phyloP scores from a whole-genome alignment of 345 rosid genomes.

The Angophora floribunda region DNA sequence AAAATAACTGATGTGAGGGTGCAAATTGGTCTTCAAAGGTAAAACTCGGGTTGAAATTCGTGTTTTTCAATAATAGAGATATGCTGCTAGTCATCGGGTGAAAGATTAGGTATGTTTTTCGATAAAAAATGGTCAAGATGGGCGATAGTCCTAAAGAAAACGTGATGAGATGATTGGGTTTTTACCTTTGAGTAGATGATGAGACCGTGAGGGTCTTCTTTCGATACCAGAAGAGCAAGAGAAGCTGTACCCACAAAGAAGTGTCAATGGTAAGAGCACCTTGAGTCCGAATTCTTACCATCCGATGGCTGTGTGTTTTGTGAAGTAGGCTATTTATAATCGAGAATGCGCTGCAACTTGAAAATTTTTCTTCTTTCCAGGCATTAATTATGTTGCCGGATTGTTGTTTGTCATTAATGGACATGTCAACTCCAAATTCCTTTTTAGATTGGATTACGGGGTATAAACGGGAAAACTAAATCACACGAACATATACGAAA shows the following conservation, averaged over 20 bases:
- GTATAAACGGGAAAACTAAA: background rate
- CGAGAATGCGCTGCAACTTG: background rate
- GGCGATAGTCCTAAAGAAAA: background rate
- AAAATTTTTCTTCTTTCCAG: background rate
- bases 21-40: background rate
- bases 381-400: background rate
- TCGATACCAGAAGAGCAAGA: background rate
- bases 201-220: background rate
- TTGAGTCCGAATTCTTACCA: background rate
- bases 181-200: background rate
- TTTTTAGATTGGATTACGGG: background rate
- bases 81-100: fast-evolving
- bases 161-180: background rate
- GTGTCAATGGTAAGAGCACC: background rate
- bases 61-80: background rate
- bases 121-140: background rate
- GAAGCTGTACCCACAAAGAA: background rate
- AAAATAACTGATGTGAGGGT: background rate
- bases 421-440: background rate
- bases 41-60: background rate
- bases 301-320: background rate
- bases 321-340: background rate
- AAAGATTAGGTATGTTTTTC: background rate
- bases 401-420: background rate
- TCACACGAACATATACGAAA: background rate